Conservation (phyloP, 805 yeast genomes). For the Starmerella vitae region DNA sequence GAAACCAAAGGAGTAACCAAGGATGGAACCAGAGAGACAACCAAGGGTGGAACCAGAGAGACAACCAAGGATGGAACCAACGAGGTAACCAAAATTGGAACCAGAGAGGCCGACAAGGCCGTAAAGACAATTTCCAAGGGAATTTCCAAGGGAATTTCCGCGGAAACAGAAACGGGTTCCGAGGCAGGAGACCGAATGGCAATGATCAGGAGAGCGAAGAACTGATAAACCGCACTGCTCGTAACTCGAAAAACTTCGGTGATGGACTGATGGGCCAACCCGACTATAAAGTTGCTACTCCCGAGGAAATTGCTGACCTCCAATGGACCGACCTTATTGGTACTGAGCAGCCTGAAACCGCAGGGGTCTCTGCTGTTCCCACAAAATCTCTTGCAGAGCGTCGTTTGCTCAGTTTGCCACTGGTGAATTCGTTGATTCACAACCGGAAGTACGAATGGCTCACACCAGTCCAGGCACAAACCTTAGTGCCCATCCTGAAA, state of each 20-base stretch:
- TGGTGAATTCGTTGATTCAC: conserved; percentile 26
- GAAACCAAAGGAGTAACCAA: too few species aligned
- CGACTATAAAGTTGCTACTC: conserved; percentile 22
- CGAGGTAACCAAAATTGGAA: too few species aligned
- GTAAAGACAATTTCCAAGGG: too few species aligned
- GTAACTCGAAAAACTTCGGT: background rate
- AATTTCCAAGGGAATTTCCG: too few species aligned
- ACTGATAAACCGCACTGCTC: conserved; percentile 15
- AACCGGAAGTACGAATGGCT: conserved; percentile 25
- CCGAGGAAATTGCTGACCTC: conserved; percentile 16
- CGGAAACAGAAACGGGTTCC: too few species aligned
- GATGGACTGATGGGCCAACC: conserved; percentile 26
- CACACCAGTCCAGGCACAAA: conserved; percentile 30
- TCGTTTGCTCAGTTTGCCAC: conserved; percentile 22
- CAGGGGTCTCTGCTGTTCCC: conserved; percentile 22
- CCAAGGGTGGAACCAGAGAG: too few species aligned
- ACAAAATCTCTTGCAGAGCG: conserved; percentile 21
- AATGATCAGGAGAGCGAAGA: conserved; percentile 4
- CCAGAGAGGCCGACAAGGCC: too few species aligned
- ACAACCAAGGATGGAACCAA: too few species aligned
- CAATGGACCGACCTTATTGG: conserved; percentile 22
- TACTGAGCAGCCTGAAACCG: background rate
- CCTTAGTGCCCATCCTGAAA: conserved; percentile 57
- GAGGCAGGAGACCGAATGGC: too few species aligned
- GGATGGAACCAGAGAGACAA: too few species aligned